These are phyloP conservation scores for Lepraria neglecta DNA, from an alignment of 495 filamentous ascomycete species.

Conservation along the genomic window DNA sequence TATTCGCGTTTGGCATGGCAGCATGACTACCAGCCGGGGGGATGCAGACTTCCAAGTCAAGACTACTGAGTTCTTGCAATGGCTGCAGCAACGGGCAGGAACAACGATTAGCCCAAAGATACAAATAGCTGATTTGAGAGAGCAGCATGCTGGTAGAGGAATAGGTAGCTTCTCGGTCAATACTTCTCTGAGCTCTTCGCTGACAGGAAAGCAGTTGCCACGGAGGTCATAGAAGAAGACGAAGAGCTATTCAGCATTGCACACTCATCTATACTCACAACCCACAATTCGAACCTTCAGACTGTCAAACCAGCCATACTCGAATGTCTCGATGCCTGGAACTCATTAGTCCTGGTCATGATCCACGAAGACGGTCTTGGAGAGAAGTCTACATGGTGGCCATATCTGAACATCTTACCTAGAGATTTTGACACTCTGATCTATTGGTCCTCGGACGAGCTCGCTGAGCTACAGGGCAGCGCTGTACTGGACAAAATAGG, in stretches of 20 bases:
- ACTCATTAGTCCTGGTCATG: conserved; percentile 69
- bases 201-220: conserved; percentile 44
- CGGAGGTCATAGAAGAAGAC: conserved; percentile 50
- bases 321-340: conserved; percentile 46
- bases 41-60: conserved; percentile 40
- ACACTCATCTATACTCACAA: conserved; percentile 48
- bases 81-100: conserved; percentile 47
- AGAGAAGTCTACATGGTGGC: conserved; percentile 60
- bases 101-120: conserved; percentile 52
- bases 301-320: conserved; percentile 41
- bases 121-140: conserved; percentile 47
- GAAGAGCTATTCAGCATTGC: conserved; percentile 62
- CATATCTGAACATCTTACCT: conserved; percentile 78
- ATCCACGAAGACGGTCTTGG: conserved; percentile 66
- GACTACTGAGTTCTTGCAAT: conserved; percentile 48
- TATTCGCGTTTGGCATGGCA: conserved; percentile 2
- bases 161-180: conserved; percentile 41
- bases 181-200: conserved; percentile 3
- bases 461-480: conserved; percentile 69
- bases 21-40: conserved; percentile 3
- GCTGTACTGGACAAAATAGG: conserved; percentile 74
- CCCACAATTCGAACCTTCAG: conserved; percentile 46
- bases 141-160: conserved; percentile 49
- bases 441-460: conserved; percentile 74
- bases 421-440: conserved; percentile 77